A percentile compares a stretch with the other conserved stretches of the same genome.
Conservation (phyloP, 148 eudicot genomes). For the Amaranthus palmeri region DNA sequence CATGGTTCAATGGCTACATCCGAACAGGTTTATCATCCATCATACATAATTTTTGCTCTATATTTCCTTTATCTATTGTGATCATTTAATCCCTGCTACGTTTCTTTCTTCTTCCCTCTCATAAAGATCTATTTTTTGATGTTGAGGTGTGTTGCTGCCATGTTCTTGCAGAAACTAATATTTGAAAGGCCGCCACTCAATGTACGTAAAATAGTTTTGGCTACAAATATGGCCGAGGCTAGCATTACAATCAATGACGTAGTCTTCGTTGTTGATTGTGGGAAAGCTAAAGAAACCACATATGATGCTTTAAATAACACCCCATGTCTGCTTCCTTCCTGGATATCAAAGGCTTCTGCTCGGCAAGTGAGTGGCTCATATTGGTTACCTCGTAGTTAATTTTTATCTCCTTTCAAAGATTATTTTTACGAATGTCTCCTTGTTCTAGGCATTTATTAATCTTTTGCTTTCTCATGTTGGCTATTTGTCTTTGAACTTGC, state of each 20-base stretch:
- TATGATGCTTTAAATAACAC: constrained; percentile 96
- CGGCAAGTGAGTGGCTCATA: constrained; percentile 64
- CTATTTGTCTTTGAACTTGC: neutral
- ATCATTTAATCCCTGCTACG: neutral
- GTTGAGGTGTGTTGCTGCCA: constrained; percentile 5
- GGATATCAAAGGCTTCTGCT: constrained; percentile 98
- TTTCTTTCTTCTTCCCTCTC: neutral
- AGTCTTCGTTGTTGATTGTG: constrained; percentile 94
- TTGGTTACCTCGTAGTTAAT: neutral
- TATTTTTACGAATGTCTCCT: neutral
- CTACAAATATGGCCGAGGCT: constrained; percentile 99
- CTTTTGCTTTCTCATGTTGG: neutral
- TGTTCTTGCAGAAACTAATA: constrained; percentile 67
- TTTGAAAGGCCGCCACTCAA: constrained; percentile 81
- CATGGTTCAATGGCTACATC: constrained; percentile 99
- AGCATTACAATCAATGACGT: constrained; percentile 98
- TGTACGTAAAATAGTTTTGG: constrained; percentile 88
- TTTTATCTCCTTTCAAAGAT: neutral
- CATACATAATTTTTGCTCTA: no score
- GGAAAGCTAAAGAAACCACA: constrained; percentile 99
- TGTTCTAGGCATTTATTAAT: neutral
- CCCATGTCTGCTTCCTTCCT: constrained; percentile 92
- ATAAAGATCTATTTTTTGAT: neutral
- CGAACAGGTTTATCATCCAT: constrained; percentile 55
- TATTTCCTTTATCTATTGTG: constrained; percentile 1